Base-by-base conservation (phyloP, 192 early-diverging fungal species). In the Cladochytrium replicatum region DNA sequence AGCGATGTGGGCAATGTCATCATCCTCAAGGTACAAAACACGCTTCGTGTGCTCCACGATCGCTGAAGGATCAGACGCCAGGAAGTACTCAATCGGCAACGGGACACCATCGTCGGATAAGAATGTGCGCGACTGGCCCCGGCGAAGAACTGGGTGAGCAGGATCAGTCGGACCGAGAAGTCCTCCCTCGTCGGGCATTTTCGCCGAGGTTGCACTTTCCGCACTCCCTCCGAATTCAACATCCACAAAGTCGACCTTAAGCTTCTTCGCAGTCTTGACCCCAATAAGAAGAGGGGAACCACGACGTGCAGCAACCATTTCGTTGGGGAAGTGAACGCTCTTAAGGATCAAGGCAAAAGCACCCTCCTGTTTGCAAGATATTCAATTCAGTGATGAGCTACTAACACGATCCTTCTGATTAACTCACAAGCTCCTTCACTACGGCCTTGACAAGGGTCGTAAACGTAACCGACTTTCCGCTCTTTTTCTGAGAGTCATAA, bases 31-130 rank as follows among this genome's bases (percentile, higher is more conserved):
- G 61, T 95, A 97, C 47, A 99, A 65, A 37, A 99, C 93, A 32
- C 87, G 86, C 74, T 93, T 95, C 60, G 95, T 99, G 74, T 99
- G 95, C 75, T 99, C 95, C 38, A 97, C 85, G 66, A 99, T 86
- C 40, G 95, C 95, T 21, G 89, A 87, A 21, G 95, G 86, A 61
- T 99, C 95, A 15, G 92, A 96, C 6, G 95, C 95, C 58, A 99
- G 58, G 70, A 93, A 94, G 78, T 90, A 99, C 72, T 99, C 95
- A 54, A 99, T 91, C 37, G 91, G 92, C 72, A 91, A 85, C 47
- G 85, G 89, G 50, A 84, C 64, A 45, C 91, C 92, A 66, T 96
- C 93, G 44, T 93, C 88, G 56, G 83, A 83, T 52, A 94, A 62
- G 69, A 99, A 99, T 37, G 88, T 80, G 58, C 92, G 89, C 41